These are phyloP conservation scores for Pascua sp. DNA, from an alignment of 1,284 basidiomycete genomes.

Conservation along the genomic window DNA sequence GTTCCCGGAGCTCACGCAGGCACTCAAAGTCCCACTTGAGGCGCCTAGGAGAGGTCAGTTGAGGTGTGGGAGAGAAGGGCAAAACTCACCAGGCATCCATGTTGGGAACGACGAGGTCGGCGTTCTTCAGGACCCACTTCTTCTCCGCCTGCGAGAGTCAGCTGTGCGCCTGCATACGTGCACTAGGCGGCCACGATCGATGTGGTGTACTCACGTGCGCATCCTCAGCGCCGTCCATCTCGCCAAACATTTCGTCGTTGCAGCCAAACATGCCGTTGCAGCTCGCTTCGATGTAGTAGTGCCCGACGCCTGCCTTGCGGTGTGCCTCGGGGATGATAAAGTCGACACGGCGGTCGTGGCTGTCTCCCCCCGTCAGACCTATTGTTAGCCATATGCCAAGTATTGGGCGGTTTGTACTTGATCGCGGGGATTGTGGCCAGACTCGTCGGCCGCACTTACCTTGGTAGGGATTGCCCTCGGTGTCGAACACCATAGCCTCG, in stretches of 20 bases:
- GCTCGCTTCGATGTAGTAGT: slow-evolving; percentile 80
- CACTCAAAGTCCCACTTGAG: slow-evolving; percentile 81
- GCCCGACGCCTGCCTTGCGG: slow-evolving; percentile 63
- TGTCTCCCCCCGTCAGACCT: slow-evolving; percentile 87
- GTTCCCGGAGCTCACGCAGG: slow-evolving; percentile 69
- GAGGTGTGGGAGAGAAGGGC: too few species aligned
- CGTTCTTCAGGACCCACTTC: slow-evolving; percentile 68
- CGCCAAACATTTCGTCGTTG: slow-evolving; percentile 61
- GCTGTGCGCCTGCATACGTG: too few species aligned
- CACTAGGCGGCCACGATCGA: slow-evolving; percentile 22
- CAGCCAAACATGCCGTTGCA: slow-evolving; percentile 91
- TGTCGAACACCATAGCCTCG: slow-evolving; percentile 86
- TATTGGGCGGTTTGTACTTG: too few species aligned
- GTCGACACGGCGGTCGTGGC: slow-evolving; percentile 83
- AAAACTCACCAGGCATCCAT: slow-evolving; percentile 67
- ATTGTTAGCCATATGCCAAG: neutral
- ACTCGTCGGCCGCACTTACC: slow-evolving; percentile 48
- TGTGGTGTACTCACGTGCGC: slow-evolving; percentile 57
- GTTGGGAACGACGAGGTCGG: slow-evolving; percentile 92
- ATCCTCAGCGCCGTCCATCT: slow-evolving; percentile 46
- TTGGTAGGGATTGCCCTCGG: slow-evolving; percentile 76
- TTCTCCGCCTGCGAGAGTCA: slow-evolving; percentile 55
- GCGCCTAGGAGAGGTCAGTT: slow-evolving; percentile 16
- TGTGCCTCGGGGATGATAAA: slow-evolving; percentile 75
- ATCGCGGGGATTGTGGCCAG: too few species aligned